Evolutionary conservation across 1,284 basidiomycete genomes (phyloP).

Genomic region (Rhizopogon hawkerae): DNA sequence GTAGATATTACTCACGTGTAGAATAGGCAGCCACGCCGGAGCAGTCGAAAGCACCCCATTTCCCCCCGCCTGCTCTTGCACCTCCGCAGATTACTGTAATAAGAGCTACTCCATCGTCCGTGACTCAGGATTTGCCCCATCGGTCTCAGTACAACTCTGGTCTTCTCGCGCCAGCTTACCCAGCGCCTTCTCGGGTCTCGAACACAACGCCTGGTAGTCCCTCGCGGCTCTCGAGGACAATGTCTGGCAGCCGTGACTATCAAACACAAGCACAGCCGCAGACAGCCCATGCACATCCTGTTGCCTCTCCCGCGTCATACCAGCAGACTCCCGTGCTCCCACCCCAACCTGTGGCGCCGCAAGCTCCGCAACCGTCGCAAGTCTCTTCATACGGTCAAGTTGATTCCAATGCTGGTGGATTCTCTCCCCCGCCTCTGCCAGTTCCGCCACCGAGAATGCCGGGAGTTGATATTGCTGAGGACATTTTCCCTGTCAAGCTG

Average conservation of each 20-base stretch:
- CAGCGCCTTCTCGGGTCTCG: slow-evolving; percentile 20
- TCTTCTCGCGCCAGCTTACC: slow-evolving; percentile 23
- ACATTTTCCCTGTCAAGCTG: background rate
- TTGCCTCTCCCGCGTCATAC: slow-evolving; percentile 8
- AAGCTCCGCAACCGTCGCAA: slow-evolving; percentile 18
- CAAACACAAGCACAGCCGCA: slow-evolving; percentile 12
- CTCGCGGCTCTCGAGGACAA: slow-evolving; percentile 18
- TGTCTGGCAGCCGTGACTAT: slow-evolving; percentile 19
- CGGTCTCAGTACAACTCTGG: slow-evolving; percentile 16
- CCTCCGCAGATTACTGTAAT: slow-evolving; percentile 26
- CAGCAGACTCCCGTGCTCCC: slow-evolving; percentile 11
- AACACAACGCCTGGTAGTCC: slow-evolving; percentile 17
- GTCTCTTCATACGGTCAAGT: slow-evolving; percentile 13
- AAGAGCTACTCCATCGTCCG: slow-evolving; percentile 20
- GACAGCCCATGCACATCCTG: slow-evolving; percentile 10
- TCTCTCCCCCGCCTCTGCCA: slow-evolving; percentile 23
- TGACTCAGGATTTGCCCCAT: slow-evolving; percentile 16
- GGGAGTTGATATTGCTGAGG: background rate
- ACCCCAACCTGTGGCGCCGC: background rate
- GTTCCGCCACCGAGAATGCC: slow-evolving; percentile 20
- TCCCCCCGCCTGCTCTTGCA: slow-evolving; percentile 7
- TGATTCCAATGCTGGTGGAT: slow-evolving; percentile 16
- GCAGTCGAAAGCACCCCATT: slow-evolving; percentile 9
- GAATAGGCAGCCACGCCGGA: slow-evolving; percentile 20
- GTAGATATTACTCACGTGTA: background rate